Evolutionary conservation across 1,284 basidiomycete genomes (phyloP).

Genomic region (Wallemia ichthyophaga): DNA sequence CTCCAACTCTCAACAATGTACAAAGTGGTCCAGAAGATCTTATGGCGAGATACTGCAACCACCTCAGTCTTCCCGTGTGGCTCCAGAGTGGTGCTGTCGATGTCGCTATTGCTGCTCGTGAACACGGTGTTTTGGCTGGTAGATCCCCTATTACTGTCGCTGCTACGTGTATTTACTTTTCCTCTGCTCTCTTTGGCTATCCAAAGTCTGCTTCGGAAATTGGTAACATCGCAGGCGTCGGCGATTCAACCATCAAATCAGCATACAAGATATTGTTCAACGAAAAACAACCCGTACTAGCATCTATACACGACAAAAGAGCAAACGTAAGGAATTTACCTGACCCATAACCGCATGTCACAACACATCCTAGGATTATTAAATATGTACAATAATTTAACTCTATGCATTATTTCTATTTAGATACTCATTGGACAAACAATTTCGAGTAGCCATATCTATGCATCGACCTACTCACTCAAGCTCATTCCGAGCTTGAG

Average conservation of each 20-base stretch:
- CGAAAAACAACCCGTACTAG: not conserved
- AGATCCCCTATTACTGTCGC: constrained; percentile 86
- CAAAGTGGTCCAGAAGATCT: constrained; percentile 30
- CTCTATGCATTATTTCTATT: not conserved
- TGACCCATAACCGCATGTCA: not conserved
- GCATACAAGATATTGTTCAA: constrained; percentile 13
- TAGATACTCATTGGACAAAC: too few species aligned
- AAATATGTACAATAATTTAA: not conserved
- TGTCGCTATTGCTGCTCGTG: constrained; percentile 49
- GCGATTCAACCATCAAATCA: constrained; percentile 79
- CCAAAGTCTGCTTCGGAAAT: constrained; percentile 54
- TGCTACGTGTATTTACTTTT: constrained; percentile 81
- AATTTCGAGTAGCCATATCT: too few species aligned
- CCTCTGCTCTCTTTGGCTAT: constrained; percentile 46
- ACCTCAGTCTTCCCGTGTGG: constrained; percentile 55
- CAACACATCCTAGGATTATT: too few species aligned
- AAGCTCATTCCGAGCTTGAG: constrained; percentile 25
- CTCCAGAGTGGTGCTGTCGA: constrained; percentile 57
- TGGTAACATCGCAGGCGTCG: constrained; percentile 79
- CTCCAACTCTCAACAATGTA: constrained; percentile 5
- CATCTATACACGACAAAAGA: not conserved
- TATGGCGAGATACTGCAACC: constrained; percentile 78
- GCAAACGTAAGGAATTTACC: not conserved
- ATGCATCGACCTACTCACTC: too few species aligned
- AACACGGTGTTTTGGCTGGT: constrained; percentile 66